Conservation (phyloP, 148 eudicot genomes). For the Cornus kousa region DNA sequence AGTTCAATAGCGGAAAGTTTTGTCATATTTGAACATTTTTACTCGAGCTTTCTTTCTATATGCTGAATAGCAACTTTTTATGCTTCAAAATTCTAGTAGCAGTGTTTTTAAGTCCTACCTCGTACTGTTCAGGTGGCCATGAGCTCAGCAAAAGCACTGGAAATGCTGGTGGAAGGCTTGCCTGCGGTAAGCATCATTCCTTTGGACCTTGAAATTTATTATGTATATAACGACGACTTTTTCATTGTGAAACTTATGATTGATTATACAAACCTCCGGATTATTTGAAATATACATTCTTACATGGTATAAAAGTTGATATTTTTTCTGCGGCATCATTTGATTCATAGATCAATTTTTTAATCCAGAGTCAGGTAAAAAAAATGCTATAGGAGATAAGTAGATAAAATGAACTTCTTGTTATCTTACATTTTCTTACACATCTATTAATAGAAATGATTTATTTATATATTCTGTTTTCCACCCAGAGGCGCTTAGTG, state of each 20-base stretch:
- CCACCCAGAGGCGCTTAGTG: background rate
- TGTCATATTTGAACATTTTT: background rate
- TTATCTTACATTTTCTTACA: too few species aligned
- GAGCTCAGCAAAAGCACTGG: slow-evolving; percentile 79
- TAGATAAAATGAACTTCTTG: too few species aligned
- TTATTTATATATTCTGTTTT: too few species aligned
- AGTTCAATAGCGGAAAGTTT: background rate
- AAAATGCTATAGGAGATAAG: too few species aligned
- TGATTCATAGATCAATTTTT: background rate
- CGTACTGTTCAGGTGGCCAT: slow-evolving; percentile 52
- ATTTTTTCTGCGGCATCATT: background rate
- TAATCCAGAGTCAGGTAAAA: background rate
- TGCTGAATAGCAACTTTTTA: background rate
- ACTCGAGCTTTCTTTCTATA: background rate
- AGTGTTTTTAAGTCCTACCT: background rate
- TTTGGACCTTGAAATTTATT: background rate
- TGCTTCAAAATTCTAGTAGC: background rate
- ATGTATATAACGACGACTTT: background rate
- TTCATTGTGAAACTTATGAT: background rate
- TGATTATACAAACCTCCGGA: background rate
- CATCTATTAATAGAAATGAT: background rate
- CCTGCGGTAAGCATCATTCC: slow-evolving; percentile 56
- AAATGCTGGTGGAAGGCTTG: slow-evolving; percentile 79
- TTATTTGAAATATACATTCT: background rate
- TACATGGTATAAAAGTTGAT: background rate